Conservation (phyloP, 2,329 filamentous ascomycete genomes). For the Botrytis galanthina region DNA sequence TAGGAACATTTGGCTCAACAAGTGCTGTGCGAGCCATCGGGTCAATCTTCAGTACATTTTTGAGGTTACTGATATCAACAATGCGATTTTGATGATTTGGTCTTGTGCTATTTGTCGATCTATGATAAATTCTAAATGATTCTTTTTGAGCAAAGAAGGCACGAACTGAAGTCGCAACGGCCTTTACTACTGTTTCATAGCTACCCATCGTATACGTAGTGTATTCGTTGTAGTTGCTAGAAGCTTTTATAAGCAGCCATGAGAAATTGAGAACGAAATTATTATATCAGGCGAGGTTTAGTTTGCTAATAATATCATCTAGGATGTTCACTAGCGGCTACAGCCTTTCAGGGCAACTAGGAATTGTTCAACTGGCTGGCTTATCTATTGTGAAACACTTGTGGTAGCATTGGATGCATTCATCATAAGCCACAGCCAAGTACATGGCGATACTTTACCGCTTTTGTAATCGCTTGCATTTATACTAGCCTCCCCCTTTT, state of each 20-base stretch:
- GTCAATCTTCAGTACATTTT: conserved; percentile 46
- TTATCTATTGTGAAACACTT: background rate
- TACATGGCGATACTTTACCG: no score
- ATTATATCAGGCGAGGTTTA: no score
- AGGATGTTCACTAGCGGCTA: background rate
- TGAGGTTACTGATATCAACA: conserved; percentile 47
- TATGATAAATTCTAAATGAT: conserved; percentile 53
- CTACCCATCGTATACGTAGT: conserved; percentile 27
- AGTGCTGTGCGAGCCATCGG: conserved; percentile 43
- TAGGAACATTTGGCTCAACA: conserved; percentile 67
- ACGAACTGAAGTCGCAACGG: conserved; percentile 45
- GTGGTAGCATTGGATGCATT: no score
- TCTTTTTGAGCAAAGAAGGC: conserved; percentile 28
- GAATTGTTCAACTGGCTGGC: background rate
- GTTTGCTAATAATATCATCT: background rate
- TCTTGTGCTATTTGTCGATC: conserved; percentile 53
- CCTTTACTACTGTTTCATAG: conserved; percentile 44
- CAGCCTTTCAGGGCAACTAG: accelerated
- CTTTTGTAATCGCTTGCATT: no score
- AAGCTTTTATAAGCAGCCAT: background rate
- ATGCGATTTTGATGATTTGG: conserved; percentile 31
- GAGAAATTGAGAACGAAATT: background rate
- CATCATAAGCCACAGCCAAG: no score
- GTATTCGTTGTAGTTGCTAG: background rate
- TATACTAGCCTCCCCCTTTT: no score